Conservation (phyloP, 768 basidiomycete species). For the Hygrophorus russula region DNA sequence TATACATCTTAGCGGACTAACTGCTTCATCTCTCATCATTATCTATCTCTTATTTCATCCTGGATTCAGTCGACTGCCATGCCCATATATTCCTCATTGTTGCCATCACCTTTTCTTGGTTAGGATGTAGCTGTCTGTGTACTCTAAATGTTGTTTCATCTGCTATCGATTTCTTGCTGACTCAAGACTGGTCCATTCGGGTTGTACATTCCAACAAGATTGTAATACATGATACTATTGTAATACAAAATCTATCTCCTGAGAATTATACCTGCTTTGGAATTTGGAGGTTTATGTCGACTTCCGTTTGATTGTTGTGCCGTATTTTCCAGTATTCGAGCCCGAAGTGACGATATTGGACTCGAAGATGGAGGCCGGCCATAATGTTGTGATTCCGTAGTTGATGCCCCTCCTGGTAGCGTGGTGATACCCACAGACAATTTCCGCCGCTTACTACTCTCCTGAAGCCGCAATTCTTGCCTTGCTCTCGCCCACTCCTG, state of each 20-base stretch:
- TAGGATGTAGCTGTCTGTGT: slow-evolving; percentile 37
- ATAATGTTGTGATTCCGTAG: slow-evolving; percentile 11
- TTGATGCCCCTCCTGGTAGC: slow-evolving; percentile 16
- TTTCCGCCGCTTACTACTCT: slow-evolving; percentile 38
- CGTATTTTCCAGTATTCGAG: slow-evolving; percentile 49
- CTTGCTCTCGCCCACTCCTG: slow-evolving; percentile 49
- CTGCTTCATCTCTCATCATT: slow-evolving; percentile 15
- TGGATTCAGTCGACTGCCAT: slow-evolving; percentile 29
- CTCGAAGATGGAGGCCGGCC: slow-evolving; percentile 12
- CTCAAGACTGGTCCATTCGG: neutral
- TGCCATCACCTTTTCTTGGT: slow-evolving; percentile 23
- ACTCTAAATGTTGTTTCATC: slow-evolving; percentile 50
- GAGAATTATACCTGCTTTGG: neutral
- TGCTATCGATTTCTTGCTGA: slow-evolving; percentile 43
- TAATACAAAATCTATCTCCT: neutral
- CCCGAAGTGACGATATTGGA: slow-evolving; percentile 32
- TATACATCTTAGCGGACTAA: slow-evolving; percentile 41
- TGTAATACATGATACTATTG: neutral
- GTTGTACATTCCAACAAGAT: slow-evolving; percentile 1
- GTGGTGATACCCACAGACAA: slow-evolving; percentile 19
- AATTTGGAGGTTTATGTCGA: slow-evolving; percentile 1
- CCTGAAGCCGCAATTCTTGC: slow-evolving; percentile 30
- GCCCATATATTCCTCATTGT: slow-evolving; percentile 21
- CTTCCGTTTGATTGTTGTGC: slow-evolving; percentile 24
- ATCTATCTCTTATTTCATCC: slow-evolving; percentile 15